These are phyloP conservation scores for Lachancea sp. DNA, from an alignment of 805 yeast species.

Conservation along the genomic window DNA sequence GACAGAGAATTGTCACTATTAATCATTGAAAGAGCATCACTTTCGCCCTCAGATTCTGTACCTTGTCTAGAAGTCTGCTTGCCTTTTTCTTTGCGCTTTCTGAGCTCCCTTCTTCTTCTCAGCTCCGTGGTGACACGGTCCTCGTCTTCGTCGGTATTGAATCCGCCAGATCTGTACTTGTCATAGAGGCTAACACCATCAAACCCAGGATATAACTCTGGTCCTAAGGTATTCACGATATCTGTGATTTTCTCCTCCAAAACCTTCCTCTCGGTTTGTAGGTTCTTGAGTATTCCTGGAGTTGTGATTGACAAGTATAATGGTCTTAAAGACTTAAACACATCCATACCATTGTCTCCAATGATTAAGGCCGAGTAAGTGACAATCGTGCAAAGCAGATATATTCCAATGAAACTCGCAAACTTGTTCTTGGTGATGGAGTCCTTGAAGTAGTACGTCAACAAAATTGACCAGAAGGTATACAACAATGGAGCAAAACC, in stretches of 20 bases:
- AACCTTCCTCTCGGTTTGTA: slow-evolving; percentile 55
- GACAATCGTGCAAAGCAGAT: slow-evolving; percentile 60
- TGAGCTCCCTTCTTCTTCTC: slow-evolving; percentile 33
- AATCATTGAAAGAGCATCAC: slow-evolving; percentile 39
- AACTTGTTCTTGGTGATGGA: slow-evolving; percentile 30
- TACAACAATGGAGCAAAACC: slow-evolving; percentile 85
- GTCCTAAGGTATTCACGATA: slow-evolving; percentile 73
- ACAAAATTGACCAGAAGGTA: slow-evolving; percentile 66
- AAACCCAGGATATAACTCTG: slow-evolving; percentile 81
- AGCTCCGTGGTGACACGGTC: slow-evolving; percentile 34
- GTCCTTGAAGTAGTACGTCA: slow-evolving; percentile 35
- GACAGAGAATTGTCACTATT: slow-evolving; percentile 35
- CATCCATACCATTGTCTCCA: slow-evolving; percentile 92
- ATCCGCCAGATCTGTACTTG: slow-evolving; percentile 16
- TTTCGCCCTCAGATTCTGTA: slow-evolving; percentile 9
- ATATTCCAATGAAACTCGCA: slow-evolving; percentile 45
- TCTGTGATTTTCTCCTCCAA: slow-evolving; percentile 72
- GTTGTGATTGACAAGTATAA: slow-evolving; percentile 58
- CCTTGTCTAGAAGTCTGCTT: slow-evolving; percentile 6
- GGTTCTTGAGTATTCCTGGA: slow-evolving; percentile 48
- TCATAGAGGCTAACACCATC: slow-evolving; percentile 36
- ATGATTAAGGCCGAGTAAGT: slow-evolving; percentile 87
- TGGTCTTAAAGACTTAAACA: slow-evolving; percentile 77
- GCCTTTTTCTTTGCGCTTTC: slow-evolving; percentile 19
- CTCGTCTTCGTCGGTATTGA: slow-evolving; percentile 25